Evolutionary conservation across 2,329 filamentous ascomycete species (phyloP).

Genomic region (Pseudocercospora fijiensis): DNA sequence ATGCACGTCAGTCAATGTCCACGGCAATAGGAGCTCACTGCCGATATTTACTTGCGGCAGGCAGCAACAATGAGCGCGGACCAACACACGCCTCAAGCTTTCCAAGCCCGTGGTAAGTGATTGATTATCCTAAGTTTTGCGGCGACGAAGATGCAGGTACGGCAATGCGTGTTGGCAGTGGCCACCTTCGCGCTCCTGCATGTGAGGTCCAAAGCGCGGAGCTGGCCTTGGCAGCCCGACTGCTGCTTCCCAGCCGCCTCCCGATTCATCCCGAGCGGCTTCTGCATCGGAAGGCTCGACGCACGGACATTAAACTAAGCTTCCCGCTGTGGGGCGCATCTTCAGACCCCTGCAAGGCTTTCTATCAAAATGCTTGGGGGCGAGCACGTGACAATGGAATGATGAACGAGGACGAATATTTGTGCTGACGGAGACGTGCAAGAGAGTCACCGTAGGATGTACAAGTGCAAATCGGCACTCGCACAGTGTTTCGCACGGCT

Average conservation of each 20-base stretch:
- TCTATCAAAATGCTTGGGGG: neutral
- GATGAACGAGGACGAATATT: neutral
- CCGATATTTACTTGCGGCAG: neutral
- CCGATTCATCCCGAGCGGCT: neutral
- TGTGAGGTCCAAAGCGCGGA: neutral
- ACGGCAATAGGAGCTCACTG: neutral
- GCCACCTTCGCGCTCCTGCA: neutral
- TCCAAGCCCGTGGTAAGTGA: neutral
- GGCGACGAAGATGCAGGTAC: neutral
- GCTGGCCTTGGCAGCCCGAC: neutral
- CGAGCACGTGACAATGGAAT: neutral
- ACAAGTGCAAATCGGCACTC: neutral
- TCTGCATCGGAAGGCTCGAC: neutral
- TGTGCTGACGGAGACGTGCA: neutral
- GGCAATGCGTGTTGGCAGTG: neutral
- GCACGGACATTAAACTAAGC: neutral
- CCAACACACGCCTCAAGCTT: neutral
- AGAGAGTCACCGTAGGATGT: neutral
- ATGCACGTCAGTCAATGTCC: neutral
- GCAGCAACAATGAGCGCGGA: neutral
- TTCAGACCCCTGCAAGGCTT: neutral
- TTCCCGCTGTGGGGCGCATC: neutral
- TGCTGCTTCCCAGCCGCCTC: neutral
- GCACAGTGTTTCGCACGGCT: neutral
- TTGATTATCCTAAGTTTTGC: neutral